These are phyloP conservation scores for Geotrichum europaeum DNA, from an alignment of 1,139 yeast species.

Conservation along the genomic window DNA sequence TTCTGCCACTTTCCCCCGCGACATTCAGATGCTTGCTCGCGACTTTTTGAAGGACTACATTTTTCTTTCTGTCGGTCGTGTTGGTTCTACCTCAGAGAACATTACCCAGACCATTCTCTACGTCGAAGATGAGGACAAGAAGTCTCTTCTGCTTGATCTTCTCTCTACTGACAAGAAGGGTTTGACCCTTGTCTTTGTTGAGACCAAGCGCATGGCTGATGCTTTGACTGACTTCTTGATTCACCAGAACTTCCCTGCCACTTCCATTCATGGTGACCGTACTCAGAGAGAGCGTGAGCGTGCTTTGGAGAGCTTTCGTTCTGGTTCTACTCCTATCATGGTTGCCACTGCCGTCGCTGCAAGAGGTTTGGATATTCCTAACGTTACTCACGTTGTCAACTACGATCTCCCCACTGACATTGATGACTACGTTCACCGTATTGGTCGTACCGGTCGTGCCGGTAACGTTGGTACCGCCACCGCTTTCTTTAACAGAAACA, in stretches of 20 bases:
- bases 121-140: slow-evolving; percentile 94
- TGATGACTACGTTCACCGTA: slow-evolving; percentile 98
- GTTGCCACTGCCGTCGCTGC: slow-evolving; percentile 99
- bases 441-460: slow-evolving; percentile 99
- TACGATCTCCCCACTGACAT: slow-evolving; percentile 94
- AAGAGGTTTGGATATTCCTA: slow-evolving; percentile 98
- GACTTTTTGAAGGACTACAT: slow-evolving; percentile 94
- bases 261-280: slow-evolving; percentile 98
- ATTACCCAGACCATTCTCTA: slow-evolving; percentile 89
- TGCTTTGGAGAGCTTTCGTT: slow-evolving; percentile 83
- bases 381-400: slow-evolving; percentile 95
- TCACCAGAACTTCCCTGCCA: slow-evolving; percentile 88
- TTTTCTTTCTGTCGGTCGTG: slow-evolving; percentile 96
- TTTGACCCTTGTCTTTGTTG: slow-evolving; percentile 90
- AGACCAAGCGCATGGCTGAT: slow-evolving; percentile 98
- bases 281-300: slow-evolving; percentile 97
- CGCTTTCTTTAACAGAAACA: slow-evolving; percentile 95
- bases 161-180: slow-evolving; percentile 73
- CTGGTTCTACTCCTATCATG: slow-evolving; percentile 82
- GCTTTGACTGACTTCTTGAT: slow-evolving; percentile 86
- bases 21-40: slow-evolving; percentile 93
- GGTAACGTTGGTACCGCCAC: slow-evolving; percentile 98
- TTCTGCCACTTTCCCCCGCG: slow-evolving; percentile 98
- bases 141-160: slow-evolving; percentile 83
- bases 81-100: slow-evolving; percentile 96